phyloP scores from a whole-genome alignment of 1,139 yeast genomes.

The Hemisphaericaspora xylanilytica region DNA sequence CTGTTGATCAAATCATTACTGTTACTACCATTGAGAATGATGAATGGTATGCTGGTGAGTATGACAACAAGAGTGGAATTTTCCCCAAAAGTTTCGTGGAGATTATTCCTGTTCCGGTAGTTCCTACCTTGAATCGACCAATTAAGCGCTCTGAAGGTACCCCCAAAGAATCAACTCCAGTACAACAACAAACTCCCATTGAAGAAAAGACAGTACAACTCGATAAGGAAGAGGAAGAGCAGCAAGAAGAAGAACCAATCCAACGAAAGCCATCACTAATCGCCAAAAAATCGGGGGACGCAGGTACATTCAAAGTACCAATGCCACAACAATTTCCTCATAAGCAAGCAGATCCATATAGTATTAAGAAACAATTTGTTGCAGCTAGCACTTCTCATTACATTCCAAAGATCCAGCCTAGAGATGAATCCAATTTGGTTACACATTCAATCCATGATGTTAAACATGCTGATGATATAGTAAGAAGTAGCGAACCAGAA shows the following conservation, averaged over 20 bases:
- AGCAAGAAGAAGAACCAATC: background rate
- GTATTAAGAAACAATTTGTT: constrained; percentile 42
- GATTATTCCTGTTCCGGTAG: constrained; percentile 16
- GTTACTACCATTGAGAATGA: too few relatives aligned
- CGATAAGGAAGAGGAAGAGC: background rate
- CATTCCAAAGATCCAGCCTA: constrained; percentile 43
- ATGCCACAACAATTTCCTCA: constrained; percentile 29
- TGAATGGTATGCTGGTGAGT: constrained; percentile 11
- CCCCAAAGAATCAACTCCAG: background rate
- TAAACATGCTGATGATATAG: constrained; percentile 24
- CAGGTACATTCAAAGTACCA: constrained; percentile 10
- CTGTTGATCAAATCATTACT: too few relatives aligned
- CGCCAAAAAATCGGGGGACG: constrained; percentile 5
- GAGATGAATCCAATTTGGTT: constrained; percentile 37
- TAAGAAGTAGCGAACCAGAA: constrained; percentile 16
- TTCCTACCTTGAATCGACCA: constrained; percentile 15
- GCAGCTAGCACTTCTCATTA: constrained; percentile 45
- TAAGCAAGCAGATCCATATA: constrained; percentile 40
- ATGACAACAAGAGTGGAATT: constrained; percentile 52
- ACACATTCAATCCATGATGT: constrained; percentile 30
- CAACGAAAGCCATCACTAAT: constrained; percentile 7
- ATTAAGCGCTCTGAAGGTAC: constrained; percentile 7
- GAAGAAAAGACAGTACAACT: constrained; percentile 1
- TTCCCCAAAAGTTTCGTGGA: constrained; percentile 88
- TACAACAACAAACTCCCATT: background rate